phyloP scores from a whole-genome alignment of 805 yeast genomes.

The Pichia manshurica region DNA sequence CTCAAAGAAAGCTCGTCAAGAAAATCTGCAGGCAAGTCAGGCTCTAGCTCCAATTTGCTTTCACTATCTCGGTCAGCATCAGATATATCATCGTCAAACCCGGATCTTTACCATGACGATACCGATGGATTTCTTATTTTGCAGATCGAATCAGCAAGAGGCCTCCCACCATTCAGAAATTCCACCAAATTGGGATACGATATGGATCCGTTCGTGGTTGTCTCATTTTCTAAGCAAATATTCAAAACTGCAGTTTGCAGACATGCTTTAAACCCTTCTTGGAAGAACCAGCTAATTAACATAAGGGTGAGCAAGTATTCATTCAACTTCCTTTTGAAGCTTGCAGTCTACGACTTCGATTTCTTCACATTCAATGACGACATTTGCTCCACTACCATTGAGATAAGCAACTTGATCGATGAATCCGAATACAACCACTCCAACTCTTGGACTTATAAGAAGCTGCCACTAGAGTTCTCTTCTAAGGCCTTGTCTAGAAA shows the following conservation, averaged over 20 bases:
- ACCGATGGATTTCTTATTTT: slow-evolving; percentile 65
- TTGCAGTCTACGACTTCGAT: slow-evolving; percentile 81
- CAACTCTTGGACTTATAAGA: slow-evolving; percentile 14
- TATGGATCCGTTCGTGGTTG: slow-evolving; percentile 95
- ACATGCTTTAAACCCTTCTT: slow-evolving; percentile 78
- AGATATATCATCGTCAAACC: slow-evolving; percentile 2
- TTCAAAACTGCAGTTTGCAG: slow-evolving; percentile 80
- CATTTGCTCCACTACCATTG: slow-evolving; percentile 61
- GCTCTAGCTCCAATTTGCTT: not conserved
- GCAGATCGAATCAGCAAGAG: slow-evolving; percentile 68
- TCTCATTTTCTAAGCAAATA: slow-evolving; percentile 82
- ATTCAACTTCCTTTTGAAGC: slow-evolving; percentile 54
- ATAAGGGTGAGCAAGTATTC: slow-evolving; percentile 73
- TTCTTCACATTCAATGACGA: slow-evolving; percentile 75
- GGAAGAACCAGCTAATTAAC: slow-evolving; percentile 64
- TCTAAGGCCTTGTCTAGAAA: slow-evolving; percentile 11
- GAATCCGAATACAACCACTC: slow-evolving; percentile 6
- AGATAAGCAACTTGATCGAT: slow-evolving; percentile 37
- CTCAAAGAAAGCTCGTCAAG: too few relatives aligned
- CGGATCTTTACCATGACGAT: slow-evolving; percentile 10
- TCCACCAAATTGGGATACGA: slow-evolving; percentile 75
- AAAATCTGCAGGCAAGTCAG: not conserved
- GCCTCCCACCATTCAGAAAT: slow-evolving; percentile 72
- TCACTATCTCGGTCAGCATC: not conserved
- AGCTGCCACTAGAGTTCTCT: slow-evolving; percentile 9